Percentiles rank a stretch among this genome's conserved stretches.
Evolutionary conservation across 148 eudicot genomes (phyloP).

Genomic region (Euryodendron excelsum): DNA sequence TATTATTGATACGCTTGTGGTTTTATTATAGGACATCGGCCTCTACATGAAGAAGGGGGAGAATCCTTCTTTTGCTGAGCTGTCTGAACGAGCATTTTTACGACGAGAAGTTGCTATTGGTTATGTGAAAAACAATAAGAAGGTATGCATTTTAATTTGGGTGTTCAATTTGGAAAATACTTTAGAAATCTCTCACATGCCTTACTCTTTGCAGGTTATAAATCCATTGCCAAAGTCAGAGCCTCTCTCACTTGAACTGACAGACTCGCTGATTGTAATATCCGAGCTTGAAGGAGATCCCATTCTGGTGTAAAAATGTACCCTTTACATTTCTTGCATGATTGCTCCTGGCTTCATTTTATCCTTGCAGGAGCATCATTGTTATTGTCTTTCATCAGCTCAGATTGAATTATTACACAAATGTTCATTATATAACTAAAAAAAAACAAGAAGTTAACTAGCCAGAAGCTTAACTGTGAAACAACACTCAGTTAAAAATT

Average conservation of each 20-base stretch:
- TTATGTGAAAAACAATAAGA: slow-evolving; percentile 68
- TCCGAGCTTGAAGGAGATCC: slow-evolving; percentile 95
- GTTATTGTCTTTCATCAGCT: not conserved
- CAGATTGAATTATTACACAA: not conserved
- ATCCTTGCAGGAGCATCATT: slow-evolving; percentile 3
- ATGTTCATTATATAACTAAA: too few species aligned
- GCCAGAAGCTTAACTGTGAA: too few species aligned
- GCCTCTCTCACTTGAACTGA: slow-evolving; percentile 58
- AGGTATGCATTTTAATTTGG: slow-evolving; percentile 32
- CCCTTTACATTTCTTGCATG: not conserved
- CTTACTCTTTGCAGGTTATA: slow-evolving; percentile 59
- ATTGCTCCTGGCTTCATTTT: slow-evolving; percentile 1
- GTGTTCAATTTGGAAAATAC: not conserved
- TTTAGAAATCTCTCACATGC: not conserved
- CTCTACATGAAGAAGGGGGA: slow-evolving; percentile 86
- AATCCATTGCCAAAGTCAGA: slow-evolving; percentile 78
- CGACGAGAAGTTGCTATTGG: slow-evolving; percentile 95
- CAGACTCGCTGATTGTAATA: slow-evolving; percentile 81
- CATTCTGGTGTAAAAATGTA: slow-evolving; percentile 20
- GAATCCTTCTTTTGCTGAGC: slow-evolving; percentile 72
- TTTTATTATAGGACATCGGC: slow-evolving; percentile 54
- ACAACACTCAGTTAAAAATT: too few species aligned
- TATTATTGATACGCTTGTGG: not conserved
- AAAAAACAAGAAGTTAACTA: too few species aligned
- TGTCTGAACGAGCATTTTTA: slow-evolving; percentile 76